Conservation (phyloP, 176 grass and related monocot species). For the Raddia distichophylla region DNA sequence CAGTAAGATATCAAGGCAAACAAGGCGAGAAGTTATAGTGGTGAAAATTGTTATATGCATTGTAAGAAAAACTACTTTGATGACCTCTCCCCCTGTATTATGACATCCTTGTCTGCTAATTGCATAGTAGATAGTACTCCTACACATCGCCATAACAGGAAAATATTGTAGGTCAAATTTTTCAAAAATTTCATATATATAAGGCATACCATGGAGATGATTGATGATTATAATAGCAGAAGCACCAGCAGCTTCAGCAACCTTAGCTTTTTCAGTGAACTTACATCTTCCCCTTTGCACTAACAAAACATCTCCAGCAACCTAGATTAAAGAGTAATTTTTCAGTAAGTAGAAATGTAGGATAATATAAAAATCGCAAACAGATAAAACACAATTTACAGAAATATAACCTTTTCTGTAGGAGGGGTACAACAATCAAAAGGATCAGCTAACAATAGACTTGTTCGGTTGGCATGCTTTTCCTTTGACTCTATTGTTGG, state of each 20-base stretch:
- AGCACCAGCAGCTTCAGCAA: constrained; percentile 84
- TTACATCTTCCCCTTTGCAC: constrained; percentile 82
- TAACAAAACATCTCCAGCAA: constrained; percentile 82
- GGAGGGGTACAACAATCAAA: constrained; percentile 63
- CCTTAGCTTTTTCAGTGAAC: constrained; percentile 82
- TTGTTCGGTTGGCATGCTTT: constrained; percentile 73
- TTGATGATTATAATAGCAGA: constrained; percentile 97
- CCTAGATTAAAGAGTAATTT: constrained; percentile 43
- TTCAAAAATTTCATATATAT: constrained; percentile 21
- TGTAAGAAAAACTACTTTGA: background rate
- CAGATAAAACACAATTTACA: constrained; percentile 15
- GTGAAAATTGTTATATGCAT: constrained; percentile 13
- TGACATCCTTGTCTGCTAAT: constrained; percentile 26
- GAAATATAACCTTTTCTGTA: constrained; percentile 57
- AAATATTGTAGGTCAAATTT: background rate
- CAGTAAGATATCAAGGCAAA: background rate
- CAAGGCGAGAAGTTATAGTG: background rate
- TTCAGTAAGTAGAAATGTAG: constrained; percentile 10
- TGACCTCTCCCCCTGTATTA: background rate
- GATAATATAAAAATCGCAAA: constrained; percentile 20
- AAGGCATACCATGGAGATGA: constrained; percentile 60
- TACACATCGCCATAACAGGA: background rate
- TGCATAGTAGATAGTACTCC: constrained; percentile 12
- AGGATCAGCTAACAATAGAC: constrained; percentile 66
- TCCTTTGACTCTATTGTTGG: constrained; percentile 88